Conservation (phyloP, 257 asterid genomes). For the Solanum appendiculatum region DNA sequence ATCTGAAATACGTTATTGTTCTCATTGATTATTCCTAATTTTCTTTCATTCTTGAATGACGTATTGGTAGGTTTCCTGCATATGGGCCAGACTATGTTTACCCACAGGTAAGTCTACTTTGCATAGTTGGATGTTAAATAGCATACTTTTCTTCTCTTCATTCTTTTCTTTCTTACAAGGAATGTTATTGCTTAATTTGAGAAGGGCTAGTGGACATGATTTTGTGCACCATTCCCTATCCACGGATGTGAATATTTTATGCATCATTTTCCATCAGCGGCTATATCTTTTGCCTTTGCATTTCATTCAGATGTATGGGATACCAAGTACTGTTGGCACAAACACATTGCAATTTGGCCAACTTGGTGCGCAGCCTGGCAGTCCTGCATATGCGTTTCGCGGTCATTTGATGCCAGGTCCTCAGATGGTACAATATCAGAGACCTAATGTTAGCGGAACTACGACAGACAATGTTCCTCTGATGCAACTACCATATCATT, state of each 20-base stretch:
- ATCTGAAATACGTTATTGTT: background rate
- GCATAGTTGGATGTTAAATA: background rate
- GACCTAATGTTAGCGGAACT: constrained; percentile 10
- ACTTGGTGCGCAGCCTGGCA: background rate
- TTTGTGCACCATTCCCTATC: background rate
- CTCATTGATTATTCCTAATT: background rate
- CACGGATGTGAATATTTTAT: background rate
- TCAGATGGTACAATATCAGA: constrained; percentile 8
- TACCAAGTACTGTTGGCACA: constrained; percentile 1
- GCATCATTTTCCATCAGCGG: background rate
- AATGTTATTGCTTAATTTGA: background rate
- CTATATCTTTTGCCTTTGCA: background rate
- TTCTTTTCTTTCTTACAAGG: background rate
- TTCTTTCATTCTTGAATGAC: background rate
- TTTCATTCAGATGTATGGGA: constrained; percentile 3
- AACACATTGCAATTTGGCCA: constrained; percentile 1
- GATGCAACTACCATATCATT: constrained; percentile 12
- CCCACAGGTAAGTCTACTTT: background rate
- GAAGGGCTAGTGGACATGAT: background rate
- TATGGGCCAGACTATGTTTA: background rate
- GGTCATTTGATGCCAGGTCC: constrained; percentile 7
- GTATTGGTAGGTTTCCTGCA: background rate
- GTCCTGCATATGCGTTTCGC: background rate
- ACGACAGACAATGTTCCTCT: constrained; percentile 6
- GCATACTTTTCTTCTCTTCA: background rate